Evolutionary conservation across 306 rosid genomes (phyloP), one percentile per base, ranked within the genome.

Genomic region (Vigna radiata): DNA sequence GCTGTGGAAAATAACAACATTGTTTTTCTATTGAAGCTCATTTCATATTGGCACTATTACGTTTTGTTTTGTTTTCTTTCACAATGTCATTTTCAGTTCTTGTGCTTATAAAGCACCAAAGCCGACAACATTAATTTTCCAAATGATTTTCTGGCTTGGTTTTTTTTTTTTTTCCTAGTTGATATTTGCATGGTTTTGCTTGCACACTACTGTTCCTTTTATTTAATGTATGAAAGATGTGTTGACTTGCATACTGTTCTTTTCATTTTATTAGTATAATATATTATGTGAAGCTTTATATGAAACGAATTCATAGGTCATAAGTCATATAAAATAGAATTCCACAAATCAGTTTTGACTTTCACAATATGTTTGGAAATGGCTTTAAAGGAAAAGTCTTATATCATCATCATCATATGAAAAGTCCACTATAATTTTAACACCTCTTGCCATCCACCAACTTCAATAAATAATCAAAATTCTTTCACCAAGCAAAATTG

Each of bases 161-260:
- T 63, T 19, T 56, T 61, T 31, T 61, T 43, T 60, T 73, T 44
- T 78, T 78, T 83, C 69, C 58, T 50, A 52, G 76, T 58, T 56
- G 54, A 12, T 46, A 36, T 53, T 65, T 71, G 83, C 77, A 60
- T 52, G 75, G 58, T 83, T 33, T 47, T 67, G 81, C 69, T 61
- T 62, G n/a, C 73, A 69, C 77, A 65, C 50, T 55, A 5, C 3
- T 36, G 27, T 63, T 58, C 39, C 13, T 8, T 33, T 3, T 14
- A 16, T 36, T 63, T 33, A 15, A 14, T 37, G 44, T 2, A 2
- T 23, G 50, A 37, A 70, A 44, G 5, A 36, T 19, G 75, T 58
- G n/a, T 76, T 62, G 82, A 63, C 75, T 71, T 64, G 56, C 7
- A n/a, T 60, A 21, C 49, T 36, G 21, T 48, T 59, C 29, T 47